Evolutionary conservation across 352 stramenopile genomes (phyloP).

Genomic region (Phytophthora boehmeriae): DNA sequence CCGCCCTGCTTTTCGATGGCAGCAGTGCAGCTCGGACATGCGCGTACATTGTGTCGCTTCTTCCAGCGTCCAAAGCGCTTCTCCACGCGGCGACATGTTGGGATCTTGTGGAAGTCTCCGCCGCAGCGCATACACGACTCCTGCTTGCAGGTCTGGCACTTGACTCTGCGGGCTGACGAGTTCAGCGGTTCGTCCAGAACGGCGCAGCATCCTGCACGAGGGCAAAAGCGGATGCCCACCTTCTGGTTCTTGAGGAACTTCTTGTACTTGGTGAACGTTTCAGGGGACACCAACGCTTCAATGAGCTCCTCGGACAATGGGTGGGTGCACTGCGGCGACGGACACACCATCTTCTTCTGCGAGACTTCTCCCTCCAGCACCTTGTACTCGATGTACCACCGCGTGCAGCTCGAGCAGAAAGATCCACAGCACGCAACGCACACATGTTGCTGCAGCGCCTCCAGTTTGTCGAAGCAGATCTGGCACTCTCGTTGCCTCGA

Average conservation of each 20-base stretch:
- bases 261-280: slow-evolving; percentile 68
- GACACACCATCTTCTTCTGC: slow-evolving; percentile 73
- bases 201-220: slow-evolving; percentile 62
- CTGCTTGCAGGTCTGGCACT: slow-evolving; percentile 47
- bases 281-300: slow-evolving; percentile 50
- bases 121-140: slow-evolving; percentile 80
- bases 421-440: slow-evolving; percentile 48
- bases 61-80: slow-evolving; percentile 74
- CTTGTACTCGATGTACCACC: slow-evolving; percentile 82
- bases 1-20: slow-evolving; percentile 88
- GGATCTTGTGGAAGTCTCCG: slow-evolving; percentile 57
- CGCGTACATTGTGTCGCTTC: slow-evolving; percentile 70
- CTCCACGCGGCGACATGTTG: slow-evolving; percentile 63
- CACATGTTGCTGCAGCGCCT: slow-evolving; percentile 46
- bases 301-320: slow-evolving; percentile 59
- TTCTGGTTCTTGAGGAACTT: slow-evolving; percentile 70
- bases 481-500: slow-evolving; percentile 51
- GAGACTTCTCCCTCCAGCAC: slow-evolving; percentile 80
- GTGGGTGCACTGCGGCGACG: slow-evolving; percentile 56
- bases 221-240: slow-evolving; percentile 74
- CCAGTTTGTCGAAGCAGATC: slow-evolving; percentile 78
- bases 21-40: slow-evolving; percentile 68
- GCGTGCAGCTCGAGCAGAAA: slow-evolving; percentile 68
- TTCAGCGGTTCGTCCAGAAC: slow-evolving; percentile 62
- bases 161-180: slow-evolving; percentile 46